A percentile compares a stretch with the other conserved stretches of the same genome.
phyloP scores from a whole-genome alignment of 192 early-diverging fungal genomes.

The Backusella tarrabulga region DNA sequence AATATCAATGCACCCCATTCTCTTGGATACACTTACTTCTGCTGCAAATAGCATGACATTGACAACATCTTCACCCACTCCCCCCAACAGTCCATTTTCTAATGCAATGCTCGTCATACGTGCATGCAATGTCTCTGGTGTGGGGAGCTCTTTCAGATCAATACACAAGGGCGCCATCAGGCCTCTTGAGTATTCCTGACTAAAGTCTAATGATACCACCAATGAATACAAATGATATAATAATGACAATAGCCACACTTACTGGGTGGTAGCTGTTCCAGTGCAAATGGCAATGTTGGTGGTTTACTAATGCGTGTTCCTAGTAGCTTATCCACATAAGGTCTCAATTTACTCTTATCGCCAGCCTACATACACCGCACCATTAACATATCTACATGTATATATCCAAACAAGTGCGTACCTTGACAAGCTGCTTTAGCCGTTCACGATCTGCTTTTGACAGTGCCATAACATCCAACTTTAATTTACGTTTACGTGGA shows the following conservation, averaged over 20 bases:
- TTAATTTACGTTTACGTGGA: slow-evolving; percentile 59
- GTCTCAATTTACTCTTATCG: slow-evolving; percentile 16
- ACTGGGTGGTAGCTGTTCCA: slow-evolving; percentile 50
- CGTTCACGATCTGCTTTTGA: slow-evolving; percentile 65
- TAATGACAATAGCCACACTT: slow-evolving; percentile 8
- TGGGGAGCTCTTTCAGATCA: slow-evolving; percentile 65
- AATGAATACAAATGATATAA: neutral
- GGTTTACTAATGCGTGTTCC: slow-evolving; percentile 40
- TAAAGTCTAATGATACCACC: slow-evolving; percentile 18
- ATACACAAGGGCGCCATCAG: slow-evolving; percentile 65
- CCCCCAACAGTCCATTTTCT: slow-evolving; percentile 65
- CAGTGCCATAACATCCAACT: slow-evolving; percentile 68
- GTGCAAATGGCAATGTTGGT: slow-evolving; percentile 45
- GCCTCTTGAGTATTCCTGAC: slow-evolving; percentile 62
- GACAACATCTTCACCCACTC: slow-evolving; percentile 58
- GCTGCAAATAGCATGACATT: slow-evolving; percentile 65
- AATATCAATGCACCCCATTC: too few species aligned
- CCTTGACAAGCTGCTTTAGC: slow-evolving; percentile 62
- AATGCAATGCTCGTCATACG: slow-evolving; percentile 68
- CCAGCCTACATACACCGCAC: neutral
- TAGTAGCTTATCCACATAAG: slow-evolving; percentile 22
- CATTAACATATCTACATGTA: neutral
- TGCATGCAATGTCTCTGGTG: slow-evolving; percentile 59
- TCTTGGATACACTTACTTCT: slow-evolving; percentile 41
- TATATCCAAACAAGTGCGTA: slow-evolving; percentile 2